Evolutionary conservation across 257 asterid genomes (phyloP), one percentile per base, ranked within the genome.

Genomic region (Ilex aquifolium): DNA sequence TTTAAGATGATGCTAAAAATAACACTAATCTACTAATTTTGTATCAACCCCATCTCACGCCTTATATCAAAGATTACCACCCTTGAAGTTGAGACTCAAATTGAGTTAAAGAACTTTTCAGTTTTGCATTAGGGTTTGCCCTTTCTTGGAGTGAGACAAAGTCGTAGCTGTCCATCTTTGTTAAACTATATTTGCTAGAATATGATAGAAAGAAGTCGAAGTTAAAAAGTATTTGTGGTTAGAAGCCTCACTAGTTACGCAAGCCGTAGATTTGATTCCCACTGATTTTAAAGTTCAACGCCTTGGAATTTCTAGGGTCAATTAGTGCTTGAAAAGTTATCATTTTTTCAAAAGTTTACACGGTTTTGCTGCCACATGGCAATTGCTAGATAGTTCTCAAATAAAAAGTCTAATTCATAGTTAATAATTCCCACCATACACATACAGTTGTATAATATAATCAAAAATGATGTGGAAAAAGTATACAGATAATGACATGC

Each of bases 181-280:
- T n/a, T 36, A 13, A 36, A 39, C 6, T 59, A 63, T 21, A 63
- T 63, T 27, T 31, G 53, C 52, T 21, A 32, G 55, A 29, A 57
- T 50, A 54, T 6, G 13, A 51, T 13, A 29, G 2, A 56, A 65
- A 63, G 63, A 32, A 21, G 27, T 0, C 27, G n/a, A 21, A 21
- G 27, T 27, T n/a, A 65, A 16, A 27, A 36, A 11, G 13, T 3
- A 39, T 11, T 17, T 57, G n/a, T 21, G 31, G 16, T 21, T 30
- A 27, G 48, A 62, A 50, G 48, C 64, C 66, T 63, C 51, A 59
- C 14, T 57, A 10, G 42, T 29, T 29, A 52, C 50, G 51, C 15
- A 63, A 52, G 3, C 7, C 56, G 61, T 21, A 50, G 61, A 49
- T 44, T 69, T 63, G 58, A 61, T 54, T 63, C 61, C 74, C 59